Conservation (phyloP, 140 eudicot species). For the Stevia rebaudiana region DNA sequence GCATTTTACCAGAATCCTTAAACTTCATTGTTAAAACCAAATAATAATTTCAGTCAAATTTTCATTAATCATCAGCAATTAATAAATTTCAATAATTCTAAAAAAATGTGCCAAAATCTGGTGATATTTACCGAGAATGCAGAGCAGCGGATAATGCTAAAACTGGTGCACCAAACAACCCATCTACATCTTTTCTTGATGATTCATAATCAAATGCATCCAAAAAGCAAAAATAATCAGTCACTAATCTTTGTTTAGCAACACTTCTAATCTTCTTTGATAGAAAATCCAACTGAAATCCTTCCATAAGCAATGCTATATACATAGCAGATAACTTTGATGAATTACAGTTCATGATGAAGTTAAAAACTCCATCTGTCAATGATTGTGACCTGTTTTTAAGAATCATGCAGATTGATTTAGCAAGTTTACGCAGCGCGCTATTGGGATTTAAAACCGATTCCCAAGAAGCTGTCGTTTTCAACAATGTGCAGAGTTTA, state of each 20-base stretch:
- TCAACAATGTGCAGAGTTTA: constrained; percentile 57
- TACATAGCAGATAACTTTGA: constrained; percentile 37
- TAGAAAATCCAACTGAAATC: constrained; percentile 61
- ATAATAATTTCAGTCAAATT: background rate
- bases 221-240: constrained; percentile 56
- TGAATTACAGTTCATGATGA: constrained; percentile 27
- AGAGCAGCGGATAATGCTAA: constrained; percentile 64
- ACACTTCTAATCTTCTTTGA: constrained; percentile 49
- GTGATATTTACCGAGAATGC: constrained; percentile 62
- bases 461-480: constrained; percentile 37
- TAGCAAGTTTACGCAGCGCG: constrained; percentile 54
- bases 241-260: constrained; percentile 54
- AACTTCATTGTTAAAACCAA: background rate
- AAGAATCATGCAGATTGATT: constrained; percentile 55
- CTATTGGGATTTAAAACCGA: constrained; percentile 39
- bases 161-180: constrained; percentile 61
- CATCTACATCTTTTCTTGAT: constrained; percentile 24
- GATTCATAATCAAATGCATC: constrained; percentile 42
- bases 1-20: background rate
- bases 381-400: constrained; percentile 41
- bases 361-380: constrained; percentile 54
- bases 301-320: constrained; percentile 76
- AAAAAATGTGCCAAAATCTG: background rate
- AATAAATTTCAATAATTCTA: background rate
- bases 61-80: background rate